Conservation (phyloP, 139 green algal genomes). For the Ettlia oleoabundans region DNA sequence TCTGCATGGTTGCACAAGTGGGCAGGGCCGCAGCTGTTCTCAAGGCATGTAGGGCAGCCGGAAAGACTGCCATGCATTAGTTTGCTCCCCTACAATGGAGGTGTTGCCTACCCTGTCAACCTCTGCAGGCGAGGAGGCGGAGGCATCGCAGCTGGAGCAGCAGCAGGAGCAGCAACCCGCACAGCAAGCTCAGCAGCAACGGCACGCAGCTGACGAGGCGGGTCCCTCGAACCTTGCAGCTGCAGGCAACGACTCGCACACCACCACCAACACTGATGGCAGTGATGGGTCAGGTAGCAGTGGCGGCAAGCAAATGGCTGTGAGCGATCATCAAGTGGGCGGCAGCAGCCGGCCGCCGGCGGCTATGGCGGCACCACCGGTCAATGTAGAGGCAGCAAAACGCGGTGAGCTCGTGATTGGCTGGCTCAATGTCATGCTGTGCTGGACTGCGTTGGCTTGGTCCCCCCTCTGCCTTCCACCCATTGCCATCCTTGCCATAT, state of each 20-base stretch:
- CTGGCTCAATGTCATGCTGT: too few species aligned
- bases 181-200: constrained; percentile 20
- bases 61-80: too few species aligned
- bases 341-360: constrained; percentile 5
- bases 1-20: too few species aligned
- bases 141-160: constrained; percentile 13
- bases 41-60: too few species aligned
- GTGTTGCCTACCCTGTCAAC: neutral
- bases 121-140: constrained; percentile 21
- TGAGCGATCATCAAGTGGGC: constrained; percentile 27
- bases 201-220: neutral
- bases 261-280: constrained; percentile 15
- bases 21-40: too few species aligned
- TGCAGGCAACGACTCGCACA: constrained; percentile 6
- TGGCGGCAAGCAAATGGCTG: constrained; percentile 1
- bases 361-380: neutral
- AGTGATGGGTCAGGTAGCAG: neutral
- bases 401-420: neutral
- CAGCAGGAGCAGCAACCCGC: constrained; percentile 34
- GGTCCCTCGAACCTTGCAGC: neutral
- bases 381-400: constrained; percentile 22
- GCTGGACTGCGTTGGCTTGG: too few species aligned
- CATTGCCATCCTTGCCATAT: neutral
- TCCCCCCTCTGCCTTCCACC: neutral
- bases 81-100: too few species aligned